Conservation (phyloP, 495 filamentous ascomycete genomes). For the Xylaria flabelliformis region DNA sequence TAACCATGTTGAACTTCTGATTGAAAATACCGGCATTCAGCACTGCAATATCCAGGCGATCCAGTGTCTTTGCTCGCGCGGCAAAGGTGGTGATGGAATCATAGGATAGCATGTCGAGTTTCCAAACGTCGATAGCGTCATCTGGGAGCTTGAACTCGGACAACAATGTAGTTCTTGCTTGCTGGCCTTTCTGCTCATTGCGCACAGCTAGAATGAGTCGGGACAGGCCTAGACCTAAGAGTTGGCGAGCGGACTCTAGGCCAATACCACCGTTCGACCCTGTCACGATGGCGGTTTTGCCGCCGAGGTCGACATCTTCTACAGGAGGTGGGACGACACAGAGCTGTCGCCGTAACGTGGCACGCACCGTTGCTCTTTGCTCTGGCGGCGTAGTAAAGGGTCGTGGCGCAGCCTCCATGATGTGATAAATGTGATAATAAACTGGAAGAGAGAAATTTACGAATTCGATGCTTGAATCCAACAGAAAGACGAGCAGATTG, state of each 20-base stretch:
- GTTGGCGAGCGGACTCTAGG: conserved; percentile 52
- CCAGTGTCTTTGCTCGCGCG: conserved; percentile 37
- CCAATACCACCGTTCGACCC: conserved; percentile 60
- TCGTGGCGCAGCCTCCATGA: too few relatives aligned
- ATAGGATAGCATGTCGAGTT: conserved; percentile 54
- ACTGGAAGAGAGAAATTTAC: too few relatives aligned
- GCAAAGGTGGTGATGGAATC: conserved; percentile 47
- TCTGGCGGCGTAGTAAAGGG: conserved; percentile 16
- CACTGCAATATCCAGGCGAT: conserved; percentile 50
- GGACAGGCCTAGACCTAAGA: conserved; percentile 46
- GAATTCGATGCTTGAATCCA: too few relatives aligned
- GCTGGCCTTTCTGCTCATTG: conserved; percentile 48
- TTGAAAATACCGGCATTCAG: conserved; percentile 54
- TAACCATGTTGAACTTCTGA: background rate
- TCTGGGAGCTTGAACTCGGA: conserved; percentile 27
- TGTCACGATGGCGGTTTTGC: conserved; percentile 51
- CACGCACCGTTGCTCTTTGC: conserved; percentile 5
- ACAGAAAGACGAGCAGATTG: too few relatives aligned
- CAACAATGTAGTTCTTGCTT: conserved; percentile 35
- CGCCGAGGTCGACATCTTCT: conserved; percentile 39
- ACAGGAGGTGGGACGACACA: conserved; percentile 32
- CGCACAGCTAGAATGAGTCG: conserved; percentile 61
- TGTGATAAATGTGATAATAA: too few relatives aligned
- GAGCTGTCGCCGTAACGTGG: conserved; percentile 26
- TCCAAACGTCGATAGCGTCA: conserved; percentile 52